Percentiles rank a stretch among this genome's conserved stretches.
phyloP scores from a whole-genome alignment of 2,329 filamentous ascomycete species.

The Penicillium hesseltinei region DNA sequence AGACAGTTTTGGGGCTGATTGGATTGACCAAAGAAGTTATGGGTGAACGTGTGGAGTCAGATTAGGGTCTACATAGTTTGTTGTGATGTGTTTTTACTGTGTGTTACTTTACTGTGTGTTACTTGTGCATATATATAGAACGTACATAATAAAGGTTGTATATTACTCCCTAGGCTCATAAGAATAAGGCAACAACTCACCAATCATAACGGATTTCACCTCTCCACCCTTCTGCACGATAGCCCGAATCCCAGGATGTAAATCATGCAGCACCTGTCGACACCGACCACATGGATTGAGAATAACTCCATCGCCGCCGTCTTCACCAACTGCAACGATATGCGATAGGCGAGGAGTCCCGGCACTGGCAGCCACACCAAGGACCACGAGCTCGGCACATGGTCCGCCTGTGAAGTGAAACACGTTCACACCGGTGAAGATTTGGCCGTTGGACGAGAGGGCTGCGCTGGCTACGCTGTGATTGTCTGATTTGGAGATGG shows the following conservation, averaged over 20 bases:
- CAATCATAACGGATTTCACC: not conserved
- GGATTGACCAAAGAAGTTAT: conserved; percentile 13
- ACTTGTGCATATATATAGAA: not conserved
- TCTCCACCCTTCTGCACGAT: conserved; percentile 16
- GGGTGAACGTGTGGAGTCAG: not conserved
- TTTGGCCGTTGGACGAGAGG: conserved; percentile 17
- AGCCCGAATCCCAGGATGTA: conserved; percentile 27
- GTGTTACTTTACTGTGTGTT: not conserved
- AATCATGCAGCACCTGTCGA: conserved; percentile 28
- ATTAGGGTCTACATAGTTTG: not conserved
- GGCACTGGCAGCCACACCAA: conserved; percentile 27
- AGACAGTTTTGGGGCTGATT: conserved; percentile 23
- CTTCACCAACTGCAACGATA: conserved; percentile 27
- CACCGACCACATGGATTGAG: conserved; percentile 30
- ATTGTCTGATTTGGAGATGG: conserved; percentile 17
- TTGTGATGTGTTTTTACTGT: not conserved
- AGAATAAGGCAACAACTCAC: conserved; percentile 1
- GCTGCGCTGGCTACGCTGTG: conserved; percentile 21
- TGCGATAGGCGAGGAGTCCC: conserved; percentile 21
- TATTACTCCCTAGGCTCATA: not conserved
- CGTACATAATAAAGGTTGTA: not conserved
- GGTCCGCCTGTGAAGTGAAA: conserved; percentile 31
- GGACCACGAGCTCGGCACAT: conserved; percentile 30
- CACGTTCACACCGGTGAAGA: conserved; percentile 26
- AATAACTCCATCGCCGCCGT: conserved; percentile 16